phyloP scores from a whole-genome alignment of 2,329 filamentous ascomycete genomes.

The Aspergillus unguis region DNA sequence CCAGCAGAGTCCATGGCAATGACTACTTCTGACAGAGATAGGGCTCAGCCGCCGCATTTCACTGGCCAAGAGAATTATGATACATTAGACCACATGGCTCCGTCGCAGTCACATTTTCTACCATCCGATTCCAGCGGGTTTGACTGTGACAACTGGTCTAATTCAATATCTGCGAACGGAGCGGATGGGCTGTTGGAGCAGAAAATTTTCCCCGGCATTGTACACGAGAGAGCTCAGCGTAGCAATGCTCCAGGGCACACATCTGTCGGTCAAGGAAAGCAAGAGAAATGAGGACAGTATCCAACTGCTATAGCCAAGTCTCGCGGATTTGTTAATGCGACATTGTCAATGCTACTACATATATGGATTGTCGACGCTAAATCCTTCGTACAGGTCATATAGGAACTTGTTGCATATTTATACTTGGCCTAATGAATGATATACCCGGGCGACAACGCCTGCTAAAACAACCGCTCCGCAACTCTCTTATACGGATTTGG shows the following conservation, averaged over 20 bases:
- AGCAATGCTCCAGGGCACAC: slow-evolving; percentile 18
- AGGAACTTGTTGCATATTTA: too few relatives aligned
- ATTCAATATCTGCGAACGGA: slow-evolving; percentile 5
- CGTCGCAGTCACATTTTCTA: not conserved
- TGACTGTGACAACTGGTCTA: not conserved
- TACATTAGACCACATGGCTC: not conserved
- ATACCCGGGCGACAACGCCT: too few relatives aligned
- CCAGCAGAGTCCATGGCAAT: too few relatives aligned
- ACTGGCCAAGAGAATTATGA: not conserved
- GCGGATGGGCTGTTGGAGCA: slow-evolving; percentile 30
- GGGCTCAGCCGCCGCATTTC: not conserved
- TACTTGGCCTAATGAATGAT: too few relatives aligned
- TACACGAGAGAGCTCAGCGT: slow-evolving; percentile 38
- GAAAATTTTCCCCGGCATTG: slow-evolving; percentile 43
- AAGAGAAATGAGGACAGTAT: too few relatives aligned
- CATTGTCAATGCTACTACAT: too few relatives aligned
- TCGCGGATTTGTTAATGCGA: too few relatives aligned
- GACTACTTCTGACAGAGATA: not conserved
- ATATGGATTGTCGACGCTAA: too few relatives aligned
- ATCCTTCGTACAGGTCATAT: too few relatives aligned
- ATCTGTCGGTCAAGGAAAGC: not conserved
- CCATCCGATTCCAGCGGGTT: not conserved
- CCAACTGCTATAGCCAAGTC: too few relatives aligned
- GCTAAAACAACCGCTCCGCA: too few relatives aligned
- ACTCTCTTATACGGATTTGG: too few relatives aligned